Base-by-base conservation (phyloP, 192 early-diverging fungal species). In the Linnemannia exigua region DNA sequence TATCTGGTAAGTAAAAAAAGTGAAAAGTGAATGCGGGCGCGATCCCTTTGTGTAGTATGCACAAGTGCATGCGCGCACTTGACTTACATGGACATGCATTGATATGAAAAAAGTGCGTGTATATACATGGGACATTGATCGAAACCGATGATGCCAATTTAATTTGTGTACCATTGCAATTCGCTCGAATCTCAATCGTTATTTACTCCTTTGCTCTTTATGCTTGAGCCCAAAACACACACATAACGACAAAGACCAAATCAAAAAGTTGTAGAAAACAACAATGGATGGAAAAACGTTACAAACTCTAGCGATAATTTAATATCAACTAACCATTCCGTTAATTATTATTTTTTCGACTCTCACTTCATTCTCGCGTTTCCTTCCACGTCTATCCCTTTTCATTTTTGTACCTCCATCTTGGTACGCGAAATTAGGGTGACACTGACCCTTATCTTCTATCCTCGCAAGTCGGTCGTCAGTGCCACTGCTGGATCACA, bases 381-480 rank as follows among this genome's bases (percentile, higher is more conserved):
- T 47, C 14, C 25, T 31, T 19, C n/a, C 22, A n/a, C n/a, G n/a
- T n/a, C n/a, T n/a, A n/a, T n/a, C n/a, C n/a, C n/a, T n/a, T 8
- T 20, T 76, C 1, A 25, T 58, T 74, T n/a, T 22, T 41, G 70
- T 72, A 31, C 25, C 0, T 47, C 70, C n/a, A 1, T 48, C 37
- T 9, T 48, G 17, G 11, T 69, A 38, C 36, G 17, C 36, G 12
- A 46, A 31, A 63, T 63, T 71, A 86, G 84, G 84, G 75, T 80
- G 9, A 86, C 84, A 28, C 38, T 86, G 44, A 80, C 73, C 1
- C 75, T 86, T 2, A 86, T 86, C 67, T 86, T 86, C 37, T 86
- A 86, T 50, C 84, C 84, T 36, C 84, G 84, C 14, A 86, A 74
- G 63, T 77, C 74, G 1, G 78, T 58, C 36, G 73, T 74, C 35